Conservation (phyloP, 495 filamentous ascomycete species). For the Aspergillus steynii region DNA sequence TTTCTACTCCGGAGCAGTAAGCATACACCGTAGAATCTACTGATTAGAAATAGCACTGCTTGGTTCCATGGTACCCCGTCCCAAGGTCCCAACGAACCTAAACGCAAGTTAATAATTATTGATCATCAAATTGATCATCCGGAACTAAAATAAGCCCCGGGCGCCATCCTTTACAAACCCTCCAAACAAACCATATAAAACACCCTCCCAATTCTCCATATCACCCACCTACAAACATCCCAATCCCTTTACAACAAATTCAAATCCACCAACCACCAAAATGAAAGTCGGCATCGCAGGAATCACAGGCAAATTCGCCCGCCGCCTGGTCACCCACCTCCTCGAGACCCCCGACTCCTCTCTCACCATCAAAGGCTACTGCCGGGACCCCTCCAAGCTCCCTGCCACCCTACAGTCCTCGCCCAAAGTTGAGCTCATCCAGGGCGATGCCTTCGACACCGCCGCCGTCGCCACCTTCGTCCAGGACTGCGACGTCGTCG, state of each 20-base stretch:
- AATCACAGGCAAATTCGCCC: conserved; percentile 22
- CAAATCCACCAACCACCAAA: background rate
- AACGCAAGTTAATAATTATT: too few species aligned
- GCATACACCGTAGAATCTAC: too few species aligned
- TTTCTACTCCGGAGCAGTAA: too few species aligned
- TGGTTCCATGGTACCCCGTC: too few species aligned
- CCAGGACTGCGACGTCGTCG: conserved; percentile 25
- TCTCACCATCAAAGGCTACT: conserved; percentile 10
- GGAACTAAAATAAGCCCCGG: too few species aligned
- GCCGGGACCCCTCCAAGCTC: conserved; percentile 13
- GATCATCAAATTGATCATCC: too few species aligned
- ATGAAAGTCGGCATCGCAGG: conserved; percentile 16
- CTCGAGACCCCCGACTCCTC: background rate
- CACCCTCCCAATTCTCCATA: too few species aligned
- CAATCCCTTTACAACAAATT: background rate
- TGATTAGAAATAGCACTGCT: too few species aligned
- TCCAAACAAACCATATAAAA: too few species aligned
- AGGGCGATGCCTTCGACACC: conserved; percentile 13
- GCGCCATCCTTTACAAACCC: too few species aligned
- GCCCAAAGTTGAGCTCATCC: conserved; percentile 7
- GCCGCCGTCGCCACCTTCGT: conserved; percentile 13
- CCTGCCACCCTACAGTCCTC: conserved; percentile 5
- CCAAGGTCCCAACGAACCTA: too few species aligned
- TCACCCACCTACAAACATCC: too few species aligned
- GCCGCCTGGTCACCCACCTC: conserved; percentile 11